A percentile compares a stretch with the other conserved stretches of the same genome.
Evolutionary conservation across 768 basidiomycete species (phyloP).

Genomic region (Harrya chromipes): DNA sequence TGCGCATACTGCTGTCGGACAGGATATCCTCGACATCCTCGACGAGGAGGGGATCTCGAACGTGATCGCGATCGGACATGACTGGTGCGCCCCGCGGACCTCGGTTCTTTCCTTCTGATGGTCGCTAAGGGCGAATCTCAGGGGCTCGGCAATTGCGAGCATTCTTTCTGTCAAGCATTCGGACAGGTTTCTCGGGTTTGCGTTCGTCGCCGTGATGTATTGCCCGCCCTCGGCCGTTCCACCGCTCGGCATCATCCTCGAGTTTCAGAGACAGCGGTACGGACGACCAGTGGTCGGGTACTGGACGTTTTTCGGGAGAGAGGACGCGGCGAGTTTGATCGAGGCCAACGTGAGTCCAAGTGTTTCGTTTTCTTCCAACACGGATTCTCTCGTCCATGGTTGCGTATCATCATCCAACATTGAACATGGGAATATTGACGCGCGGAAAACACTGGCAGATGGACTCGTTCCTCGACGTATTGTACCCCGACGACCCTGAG

Average conservation of each 20-base stretch:
- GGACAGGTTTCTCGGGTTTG: slow-evolving; percentile 40
- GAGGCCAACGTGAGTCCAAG: slow-evolving; percentile 32
- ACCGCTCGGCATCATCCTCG: slow-evolving; percentile 26
- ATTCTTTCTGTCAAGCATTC: slow-evolving; percentile 38
- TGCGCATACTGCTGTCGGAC: slow-evolving; percentile 21
- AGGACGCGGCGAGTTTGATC: slow-evolving; percentile 31
- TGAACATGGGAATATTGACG: too few species aligned
- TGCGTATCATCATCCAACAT: too few species aligned
- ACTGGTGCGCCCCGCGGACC: slow-evolving; percentile 29
- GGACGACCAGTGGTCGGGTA: slow-evolving; percentile 43
- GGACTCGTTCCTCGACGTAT: slow-evolving; percentile 38
- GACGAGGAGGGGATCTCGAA: slow-evolving; percentile 33
- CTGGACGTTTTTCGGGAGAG: slow-evolving; percentile 36
- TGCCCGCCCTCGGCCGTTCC: slow-evolving; percentile 24
- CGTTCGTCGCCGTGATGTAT: slow-evolving; percentile 37
- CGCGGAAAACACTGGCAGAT: slow-evolving; percentile 20
- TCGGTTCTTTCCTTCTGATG: background rate
- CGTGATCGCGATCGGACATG: slow-evolving; percentile 39
- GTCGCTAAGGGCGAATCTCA: slow-evolving; percentile 8
- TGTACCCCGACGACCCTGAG: slow-evolving; percentile 34
- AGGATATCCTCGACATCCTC: slow-evolving; percentile 39
- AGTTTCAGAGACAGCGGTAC: slow-evolving; percentile 22
- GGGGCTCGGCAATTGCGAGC: slow-evolving; percentile 36
- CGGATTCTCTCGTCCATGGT: background rate
- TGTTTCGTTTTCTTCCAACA: background rate